Evolutionary conservation across 2,329 filamentous ascomycete genomes (phyloP), one percentile per base, ranked within the genome.

Genomic region (Aspergillus sp.): DNA sequence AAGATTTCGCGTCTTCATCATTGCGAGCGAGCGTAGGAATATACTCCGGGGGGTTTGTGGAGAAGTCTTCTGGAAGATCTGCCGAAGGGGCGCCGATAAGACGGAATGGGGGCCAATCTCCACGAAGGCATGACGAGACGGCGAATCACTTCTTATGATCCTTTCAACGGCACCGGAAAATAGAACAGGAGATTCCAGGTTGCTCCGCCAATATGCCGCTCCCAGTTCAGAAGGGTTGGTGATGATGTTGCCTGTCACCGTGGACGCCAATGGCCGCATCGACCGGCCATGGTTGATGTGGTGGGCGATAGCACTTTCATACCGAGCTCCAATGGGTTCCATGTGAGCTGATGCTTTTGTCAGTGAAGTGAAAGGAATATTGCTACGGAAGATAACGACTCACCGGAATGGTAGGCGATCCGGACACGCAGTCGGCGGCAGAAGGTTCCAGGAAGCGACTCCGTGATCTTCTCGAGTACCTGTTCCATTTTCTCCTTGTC

Each of bases 381-480:
- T 19, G 19, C 19, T 19, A 19, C 4, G 19, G 19, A 19, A 19
- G 19, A 19, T 19, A 2, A 19, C 19, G 4, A 19, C 19, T 19
- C 19, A 19, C 19, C 19, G 19, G 19, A 68, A 47, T 74, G 70
- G 41, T 72, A 74, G 0, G 71, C 70, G 3, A 48, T 61, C 26
- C 68, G 62, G 4, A 73, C 68, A 12, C 43, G 44, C 11, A 56
- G 39, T 19, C 19, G 19, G 19, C 19, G 19, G 19, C 19, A 19
- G 19, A 19, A 19, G 19, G 19, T 19, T 19, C 4, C 19, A 19
- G 19, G 19, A 19, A 19, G 19, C 19, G 19, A 19, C 19, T 2
- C 19, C 19, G 2, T 19, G 19, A 19, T 19, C 19, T 19, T 19
- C 19, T 19, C 19, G 19, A 19, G 19, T 19, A 19, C 19, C 19